Base-by-base conservation (phyloP, 2,329 filamentous ascomycete species). In the Penicillium glabrum region DNA sequence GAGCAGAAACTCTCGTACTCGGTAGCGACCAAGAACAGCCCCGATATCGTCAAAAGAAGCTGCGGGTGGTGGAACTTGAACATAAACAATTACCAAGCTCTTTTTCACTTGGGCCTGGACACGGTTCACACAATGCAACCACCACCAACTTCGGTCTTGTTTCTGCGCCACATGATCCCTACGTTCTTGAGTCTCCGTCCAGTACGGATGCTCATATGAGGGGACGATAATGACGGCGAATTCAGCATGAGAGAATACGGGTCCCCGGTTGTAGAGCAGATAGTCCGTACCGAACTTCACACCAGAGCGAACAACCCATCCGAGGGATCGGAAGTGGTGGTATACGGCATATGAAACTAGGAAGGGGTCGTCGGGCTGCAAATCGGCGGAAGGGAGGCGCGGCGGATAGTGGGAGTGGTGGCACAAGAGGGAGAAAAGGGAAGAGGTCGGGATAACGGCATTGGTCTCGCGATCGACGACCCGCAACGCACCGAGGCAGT, bases 281-380 rank as follows among this genome's bases (percentile, higher is more conserved):
- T 91, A 97, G 73, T 99, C 95, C 10, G 92, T 90, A 23, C 90
- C 91, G 67, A 99, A 99, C 70, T 99, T 99, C 71, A 96, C 88
- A 35, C 95, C 96, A 5, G 90, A 87, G 14, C 96, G 88, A 0
- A 96, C 89, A 1, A 97, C 91, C 93, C 95, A 99, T 24, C 95
- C 95, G 0, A 98, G 81, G 0, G 92, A 96, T 37, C 95, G 89
- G 77, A 96, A 99, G 72, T 99, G 93, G 71, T 99, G 95, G 72
- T 96, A 99, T 19, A 91, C 91, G 13, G 86, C 87, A 69, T 98
- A 99, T 56, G 91, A 88, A 1, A 96, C 73, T 21, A 98, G 78
- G 73, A 99, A 99, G 0, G 86, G 83, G 67, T 96, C 90, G 71
- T 96, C 91, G 0, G 91, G 86, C 16, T 83, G 80, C 3, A 91